Evolutionary conservation across 148 eudicot species (phyloP), one percentile per base, ranked within the genome.

Genomic region (Simmondsia chinensis): DNA sequence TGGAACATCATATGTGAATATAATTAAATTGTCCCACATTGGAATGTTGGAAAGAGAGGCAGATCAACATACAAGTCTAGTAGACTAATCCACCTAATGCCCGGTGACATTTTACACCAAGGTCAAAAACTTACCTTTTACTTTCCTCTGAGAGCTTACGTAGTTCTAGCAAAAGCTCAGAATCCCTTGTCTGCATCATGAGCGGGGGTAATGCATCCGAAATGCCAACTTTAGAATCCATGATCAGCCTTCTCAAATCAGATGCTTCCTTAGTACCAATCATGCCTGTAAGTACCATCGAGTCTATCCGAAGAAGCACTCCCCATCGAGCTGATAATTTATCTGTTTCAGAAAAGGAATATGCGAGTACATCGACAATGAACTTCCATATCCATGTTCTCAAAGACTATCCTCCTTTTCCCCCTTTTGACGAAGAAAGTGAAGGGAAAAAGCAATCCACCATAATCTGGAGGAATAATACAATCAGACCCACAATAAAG

Each of bases 241-340:
- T 47, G 47, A 76, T 60, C 27, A 73, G 47, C 37, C 21, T 72
- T 59, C 88, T 70, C 38, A 80, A 57, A 41, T 51, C 72, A 57
- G 65, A 69, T 41, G 88, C 83, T 56, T 73, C 77, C 36, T 23
- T 55, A 33, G 50, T 46, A 50, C 63, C 74, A 57, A 80, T 64
- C 57, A 61, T 15, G 54, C 83, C 80, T 22, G 61, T 58, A 43
- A 76, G 80, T 36, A 80, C 72, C 79, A 80, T 59, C 12, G 83
- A 63, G 52, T 80, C 88, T 61, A 80, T 58, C 56, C 80, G 69
- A 31, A 73, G 77, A 43, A 80, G 75, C 63, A 80, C 37, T 50
- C 67, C 70, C 29, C 76, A 69, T 50, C 52, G 55, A 59, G 54
- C 38, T 29, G 66, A 39, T 18, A 66, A 37, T 33, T 51, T 53